Base-by-base conservation (phyloP, 129 eudicot species). In the Escallonia herrerae region DNA sequence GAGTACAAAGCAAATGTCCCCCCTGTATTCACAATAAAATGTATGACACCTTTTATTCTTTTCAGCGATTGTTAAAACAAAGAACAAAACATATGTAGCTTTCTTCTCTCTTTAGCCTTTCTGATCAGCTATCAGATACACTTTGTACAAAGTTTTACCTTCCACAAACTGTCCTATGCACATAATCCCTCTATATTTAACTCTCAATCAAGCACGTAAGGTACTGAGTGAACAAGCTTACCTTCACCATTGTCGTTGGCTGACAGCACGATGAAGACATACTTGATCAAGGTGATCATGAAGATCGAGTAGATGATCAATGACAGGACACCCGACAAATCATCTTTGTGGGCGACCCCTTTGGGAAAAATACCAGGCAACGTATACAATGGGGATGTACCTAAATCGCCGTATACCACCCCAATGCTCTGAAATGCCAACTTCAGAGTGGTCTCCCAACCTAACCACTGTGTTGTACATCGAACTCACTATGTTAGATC, bases 1-100 rank as follows among this genome's bases (percentile, higher is more conserved):
- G 84, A 80, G 71, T 80, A 80, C 45, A 80, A 81, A 62, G 81
- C 81, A 53, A 80, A 80, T 15, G 85, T 80, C 37, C 85, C 85
- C 53, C 84, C 84, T 80, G 64, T 22, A 22, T 22, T 22, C 68
- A 37, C 42, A 63, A 63, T 40, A 4, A 9, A 63, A 22, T 22
- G 33, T 22, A 22, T 22, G 33, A 0, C 33, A 22, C 33, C 33
- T 22, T 22, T 45, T 46, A 10, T 5, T 47, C 44, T n/a, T n/a
- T 7, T 54, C 0, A 3, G 14, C 37, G 9, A 5, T 54, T 5
- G 14, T 10, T 11, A 54, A n/a, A 54, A 2, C 58, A n/a, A 15
- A 7, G 39, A 54, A 54, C 10, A 22, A 14, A 54, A 8, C 56
- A 10, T 9, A 54, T 54, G 8, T 54, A n/a, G 58, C 4, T 9